These are phyloP conservation scores for Cryphonectria radicalis DNA, from an alignment of 2,329 filamentous ascomycete species.

Conservation along the genomic window DNA sequence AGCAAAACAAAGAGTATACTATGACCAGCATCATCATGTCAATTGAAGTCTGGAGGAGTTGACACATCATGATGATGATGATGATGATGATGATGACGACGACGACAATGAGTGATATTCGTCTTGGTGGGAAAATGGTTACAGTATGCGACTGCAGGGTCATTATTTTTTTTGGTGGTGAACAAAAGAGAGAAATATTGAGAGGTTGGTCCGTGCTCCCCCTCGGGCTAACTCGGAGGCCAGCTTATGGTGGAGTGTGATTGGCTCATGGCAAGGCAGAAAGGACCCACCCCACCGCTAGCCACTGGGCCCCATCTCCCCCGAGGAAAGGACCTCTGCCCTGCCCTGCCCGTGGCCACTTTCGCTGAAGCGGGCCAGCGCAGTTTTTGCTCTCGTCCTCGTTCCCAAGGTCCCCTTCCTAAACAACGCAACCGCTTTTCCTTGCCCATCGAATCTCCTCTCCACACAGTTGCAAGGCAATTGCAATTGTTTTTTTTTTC, in stretches of 20 bases:
- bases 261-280: not conserved
- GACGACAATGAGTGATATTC: no score
- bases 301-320: slow-evolving; percentile 3
- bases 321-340: slow-evolving; percentile 10
- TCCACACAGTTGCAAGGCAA: slow-evolving; percentile 62
- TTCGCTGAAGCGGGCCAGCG: slow-evolving; percentile 13
- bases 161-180: not conserved
- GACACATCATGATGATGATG: no score
- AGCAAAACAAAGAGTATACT: no score
- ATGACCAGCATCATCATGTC: no score
- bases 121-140: no score
- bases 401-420: slow-evolving; percentile 28
- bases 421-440: slow-evolving; percentile 40
- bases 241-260: not conserved
- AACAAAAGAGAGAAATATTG: not conserved
- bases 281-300: not conserved
- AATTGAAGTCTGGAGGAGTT: no score
- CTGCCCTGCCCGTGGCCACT: slow-evolving; percentile 2
- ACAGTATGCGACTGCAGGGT: no score
- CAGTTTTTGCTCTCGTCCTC: slow-evolving; percentile 31
- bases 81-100: no score
- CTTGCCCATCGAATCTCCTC: slow-evolving; percentile 59
- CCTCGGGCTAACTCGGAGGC: slow-evolving; percentile 14
- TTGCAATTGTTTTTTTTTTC: slow-evolving; percentile 65
- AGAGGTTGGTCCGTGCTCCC: slow-evolving; percentile 1